Percentiles rank a stretch among this genome's conserved stretches.
phyloP scores from a whole-genome alignment of 2,329 filamentous ascomycete genomes.

The Epichloe sylvatica region DNA sequence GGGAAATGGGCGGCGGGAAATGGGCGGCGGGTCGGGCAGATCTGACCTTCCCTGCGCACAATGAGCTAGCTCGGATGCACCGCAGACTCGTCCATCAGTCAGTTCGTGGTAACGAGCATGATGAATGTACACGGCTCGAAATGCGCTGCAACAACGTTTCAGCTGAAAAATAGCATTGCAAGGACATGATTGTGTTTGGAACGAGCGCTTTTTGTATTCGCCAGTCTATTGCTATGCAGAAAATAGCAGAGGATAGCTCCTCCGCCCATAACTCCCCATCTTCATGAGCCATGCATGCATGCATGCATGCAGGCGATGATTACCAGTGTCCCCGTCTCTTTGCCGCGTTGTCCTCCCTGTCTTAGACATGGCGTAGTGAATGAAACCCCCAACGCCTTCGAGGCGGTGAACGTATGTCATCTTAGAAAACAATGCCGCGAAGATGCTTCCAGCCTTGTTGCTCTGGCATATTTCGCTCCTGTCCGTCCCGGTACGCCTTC shows the following conservation, averaged over 20 bases:
- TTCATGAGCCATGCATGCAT: background rate
- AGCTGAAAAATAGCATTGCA: background rate
- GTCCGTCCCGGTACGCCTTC: slow-evolving; percentile 3
- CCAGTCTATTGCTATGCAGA: slow-evolving; percentile 4
- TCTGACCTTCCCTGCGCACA: too few relatives aligned
- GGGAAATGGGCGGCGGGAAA: background rate
- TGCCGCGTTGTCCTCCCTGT: background rate
- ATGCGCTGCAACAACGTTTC: background rate
- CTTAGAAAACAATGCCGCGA: background rate
- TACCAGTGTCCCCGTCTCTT: background rate
- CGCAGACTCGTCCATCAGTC: too few relatives aligned
- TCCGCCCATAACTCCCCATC: background rate
- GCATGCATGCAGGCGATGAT: background rate
- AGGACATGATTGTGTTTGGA: background rate
- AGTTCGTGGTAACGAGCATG: too few relatives aligned
- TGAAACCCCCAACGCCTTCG: background rate
- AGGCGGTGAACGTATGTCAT: background rate
- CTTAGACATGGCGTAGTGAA: background rate
- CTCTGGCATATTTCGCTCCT: background rate
- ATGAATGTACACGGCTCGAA: too few relatives aligned
- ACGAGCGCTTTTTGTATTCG: slow-evolving; percentile 4
- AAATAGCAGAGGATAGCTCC: background rate
- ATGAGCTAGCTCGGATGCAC: too few relatives aligned
- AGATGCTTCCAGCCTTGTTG: background rate
- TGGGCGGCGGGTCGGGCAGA: background rate